phyloP scores from a whole-genome alignment of 768 basidiomycete genomes.

The Boletales sp. region DNA sequence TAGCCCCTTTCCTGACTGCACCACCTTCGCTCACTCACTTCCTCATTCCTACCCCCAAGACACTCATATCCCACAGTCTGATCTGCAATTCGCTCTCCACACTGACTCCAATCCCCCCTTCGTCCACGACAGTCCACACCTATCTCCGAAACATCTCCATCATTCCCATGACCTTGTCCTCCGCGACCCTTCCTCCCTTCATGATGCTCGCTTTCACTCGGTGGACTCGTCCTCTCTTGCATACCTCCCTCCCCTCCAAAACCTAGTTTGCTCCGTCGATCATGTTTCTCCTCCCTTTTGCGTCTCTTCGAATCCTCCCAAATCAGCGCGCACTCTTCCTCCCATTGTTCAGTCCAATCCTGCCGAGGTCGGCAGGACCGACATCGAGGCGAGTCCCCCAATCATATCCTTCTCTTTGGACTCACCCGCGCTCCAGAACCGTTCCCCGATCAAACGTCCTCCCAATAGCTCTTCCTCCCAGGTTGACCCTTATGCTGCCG shows the following conservation, averaged over 20 bases:
- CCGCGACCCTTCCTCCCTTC: constrained; percentile 16
- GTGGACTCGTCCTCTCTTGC: constrained; percentile 14
- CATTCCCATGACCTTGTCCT: constrained; percentile 20
- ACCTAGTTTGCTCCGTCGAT: constrained; percentile 20
- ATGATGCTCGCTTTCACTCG: constrained; percentile 28
- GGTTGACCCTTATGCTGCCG: constrained; percentile 42
- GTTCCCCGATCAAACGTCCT: constrained; percentile 25
- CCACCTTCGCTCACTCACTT: constrained; percentile 19
- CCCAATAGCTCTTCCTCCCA: constrained; percentile 21
- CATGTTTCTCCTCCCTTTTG: constrained; percentile 13
- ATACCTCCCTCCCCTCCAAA: constrained; percentile 25
- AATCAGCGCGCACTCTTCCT: constrained; percentile 30
- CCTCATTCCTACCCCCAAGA: constrained; percentile 28
- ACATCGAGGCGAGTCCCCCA: constrained; percentile 20
- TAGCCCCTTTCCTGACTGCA: constrained; percentile 27
- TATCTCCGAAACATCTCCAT: constrained; percentile 30
- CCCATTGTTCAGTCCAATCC: constrained; percentile 35
- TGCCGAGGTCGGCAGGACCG: constrained; percentile 22
- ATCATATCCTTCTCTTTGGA: background rate
- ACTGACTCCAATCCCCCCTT: constrained; percentile 16
- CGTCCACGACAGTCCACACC: constrained; percentile 17
- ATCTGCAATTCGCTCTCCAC: constrained; percentile 27
- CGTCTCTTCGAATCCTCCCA: constrained; percentile 21
- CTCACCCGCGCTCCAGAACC: constrained; percentile 24
- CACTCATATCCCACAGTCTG: constrained; percentile 22